phyloP scores from a whole-genome alignment of 139 green algal genomes.

The Chlorella sp. region DNA sequence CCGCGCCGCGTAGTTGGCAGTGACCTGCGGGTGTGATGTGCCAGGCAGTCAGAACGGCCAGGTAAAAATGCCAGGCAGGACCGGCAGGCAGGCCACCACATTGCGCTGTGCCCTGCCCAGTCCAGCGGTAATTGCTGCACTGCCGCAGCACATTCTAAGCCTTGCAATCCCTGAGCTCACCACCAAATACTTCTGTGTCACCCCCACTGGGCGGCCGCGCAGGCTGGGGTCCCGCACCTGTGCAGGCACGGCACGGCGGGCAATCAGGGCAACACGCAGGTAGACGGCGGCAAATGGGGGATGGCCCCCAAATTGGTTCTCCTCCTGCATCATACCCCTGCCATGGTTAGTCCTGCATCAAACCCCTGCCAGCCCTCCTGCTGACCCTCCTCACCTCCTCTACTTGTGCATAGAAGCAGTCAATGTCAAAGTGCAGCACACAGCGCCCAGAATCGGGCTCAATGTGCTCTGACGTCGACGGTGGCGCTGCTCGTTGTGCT shows the following conservation, averaged over 20 bases:
- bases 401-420: constrained; percentile 79
- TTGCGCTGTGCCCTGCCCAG: too few species aligned
- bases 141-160: too few species aligned
- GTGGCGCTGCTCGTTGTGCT: background rate
- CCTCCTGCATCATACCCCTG: background rate
- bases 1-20: constrained; percentile 84
- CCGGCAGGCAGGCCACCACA: background rate
- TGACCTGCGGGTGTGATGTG: constrained; percentile 53
- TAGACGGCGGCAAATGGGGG: too few species aligned
- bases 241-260: constrained; percentile 57
- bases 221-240: constrained; percentile 62
- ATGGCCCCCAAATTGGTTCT: too few species aligned
- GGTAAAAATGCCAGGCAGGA: background rate
- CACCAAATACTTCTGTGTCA: constrained; percentile 85
- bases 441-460: constrained; percentile 48
- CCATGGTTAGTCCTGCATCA: too few species aligned
- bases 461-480: background rate
- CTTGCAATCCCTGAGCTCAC: constrained; percentile 65
- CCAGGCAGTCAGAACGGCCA: background rate
- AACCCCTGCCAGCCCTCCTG: constrained; percentile 44
- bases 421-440: constrained; percentile 79
- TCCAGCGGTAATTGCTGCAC: too few species aligned
- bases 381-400: constrained; percentile 72
- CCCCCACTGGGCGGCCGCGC: constrained; percentile 28
- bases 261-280: background rate